Conservation (phyloP, 345 rosid species). For the Boechera retrofracta region DNA sequence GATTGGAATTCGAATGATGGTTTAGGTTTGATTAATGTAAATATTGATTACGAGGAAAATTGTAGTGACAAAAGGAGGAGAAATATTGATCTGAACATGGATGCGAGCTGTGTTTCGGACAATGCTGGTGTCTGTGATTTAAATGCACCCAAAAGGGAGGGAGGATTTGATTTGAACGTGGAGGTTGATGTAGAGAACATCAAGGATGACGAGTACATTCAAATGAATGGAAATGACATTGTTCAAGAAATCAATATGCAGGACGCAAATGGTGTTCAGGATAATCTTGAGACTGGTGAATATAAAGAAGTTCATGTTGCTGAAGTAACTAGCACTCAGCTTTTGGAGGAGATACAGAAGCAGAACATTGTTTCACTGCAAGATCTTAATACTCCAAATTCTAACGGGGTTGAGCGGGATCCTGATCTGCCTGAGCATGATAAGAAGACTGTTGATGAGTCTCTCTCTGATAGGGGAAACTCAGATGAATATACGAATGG, state of each 20-base stretch:
- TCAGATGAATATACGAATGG: constrained; percentile 46
- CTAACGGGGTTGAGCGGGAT: constrained; percentile 43
- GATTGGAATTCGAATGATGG: constrained; percentile 66
- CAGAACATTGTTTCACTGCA: constrained; percentile 37
- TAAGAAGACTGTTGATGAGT: constrained; percentile 43
- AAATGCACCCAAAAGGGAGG: constrained; percentile 51
- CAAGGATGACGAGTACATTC: constrained; percentile 47
- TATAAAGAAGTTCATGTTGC: constrained; percentile 54
- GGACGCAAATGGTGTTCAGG: constrained; percentile 41
- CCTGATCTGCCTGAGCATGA: constrained; percentile 42
- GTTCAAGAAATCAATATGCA: constrained; percentile 43
- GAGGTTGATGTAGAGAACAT: constrained; percentile 53
- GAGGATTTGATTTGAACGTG: constrained; percentile 82
- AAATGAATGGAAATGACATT: constrained; percentile 16
- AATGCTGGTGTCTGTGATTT: constrained; percentile 42
- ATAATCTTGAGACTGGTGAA: constrained; percentile 40
- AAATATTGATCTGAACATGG: constrained; percentile 81
- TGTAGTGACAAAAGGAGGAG: constrained; percentile 47
- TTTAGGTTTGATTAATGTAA: constrained; percentile 43
- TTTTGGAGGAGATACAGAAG: constrained; percentile 44
- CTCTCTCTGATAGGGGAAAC: constrained; percentile 47
- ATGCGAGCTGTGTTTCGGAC: constrained; percentile 59
- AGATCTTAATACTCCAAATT: constrained; percentile 35
- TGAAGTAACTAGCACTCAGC: constrained; percentile 47
- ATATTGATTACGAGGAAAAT: constrained; percentile 36